These are phyloP conservation scores for Candida ascalaphidarum DNA, from an alignment of 805 yeast species.

Conservation along the genomic window DNA sequence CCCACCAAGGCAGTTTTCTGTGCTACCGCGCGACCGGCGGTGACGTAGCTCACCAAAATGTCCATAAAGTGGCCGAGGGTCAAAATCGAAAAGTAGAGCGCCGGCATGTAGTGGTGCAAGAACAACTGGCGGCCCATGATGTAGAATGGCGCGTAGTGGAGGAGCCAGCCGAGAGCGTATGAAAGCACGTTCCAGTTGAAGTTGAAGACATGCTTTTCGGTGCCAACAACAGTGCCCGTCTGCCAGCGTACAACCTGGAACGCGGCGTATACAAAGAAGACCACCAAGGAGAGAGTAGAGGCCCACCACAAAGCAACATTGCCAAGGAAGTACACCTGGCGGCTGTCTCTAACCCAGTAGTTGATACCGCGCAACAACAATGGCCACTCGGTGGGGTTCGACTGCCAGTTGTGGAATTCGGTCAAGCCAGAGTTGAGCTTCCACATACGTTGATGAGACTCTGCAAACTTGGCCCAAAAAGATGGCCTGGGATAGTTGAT, in stretches of 20 bases:
- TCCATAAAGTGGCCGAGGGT: constrained; percentile 67
- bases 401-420: constrained; percentile 63
- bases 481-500: constrained; percentile 43
- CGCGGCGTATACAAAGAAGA: constrained; percentile 41
- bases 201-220: constrained; percentile 49
- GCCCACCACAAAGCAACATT: constrained; percentile 80
- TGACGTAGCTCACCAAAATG: constrained; percentile 33
- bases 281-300: constrained; percentile 42
- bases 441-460: constrained; percentile 73
- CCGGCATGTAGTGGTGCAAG: constrained; percentile 89
- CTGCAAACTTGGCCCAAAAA: constrained; percentile 53
- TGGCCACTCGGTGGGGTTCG: constrained; percentile 71
- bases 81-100: constrained; percentile 79
- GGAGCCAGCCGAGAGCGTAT: constrained; percentile 59
- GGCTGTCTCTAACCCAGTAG: constrained; percentile 60
- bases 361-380: constrained; percentile 68
- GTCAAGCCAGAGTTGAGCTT: constrained; percentile 61
- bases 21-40: constrained; percentile 27
- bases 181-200: constrained; percentile 56
- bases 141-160: constrained; percentile 69
- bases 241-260: constrained; percentile 56
- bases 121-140: constrained; percentile 91
- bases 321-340: constrained; percentile 65
- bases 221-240: constrained; percentile 32
- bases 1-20: constrained; percentile 37